A percentile compares a stretch with the other conserved stretches of the same genome.
phyloP scores from a whole-genome alignment of 345 rosid genomes.

The Raphanus sativus region DNA sequence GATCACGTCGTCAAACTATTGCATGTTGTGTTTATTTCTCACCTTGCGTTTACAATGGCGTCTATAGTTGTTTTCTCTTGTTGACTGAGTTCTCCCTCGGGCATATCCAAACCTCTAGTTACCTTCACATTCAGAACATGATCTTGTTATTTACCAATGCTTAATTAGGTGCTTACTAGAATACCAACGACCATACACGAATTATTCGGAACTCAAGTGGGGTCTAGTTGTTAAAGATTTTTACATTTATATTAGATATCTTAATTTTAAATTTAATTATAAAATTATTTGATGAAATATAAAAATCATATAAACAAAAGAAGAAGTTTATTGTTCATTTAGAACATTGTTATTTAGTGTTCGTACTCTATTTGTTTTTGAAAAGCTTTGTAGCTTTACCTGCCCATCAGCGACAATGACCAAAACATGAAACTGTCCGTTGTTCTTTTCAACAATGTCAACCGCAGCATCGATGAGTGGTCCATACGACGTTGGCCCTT shows the following conservation, averaged over 20 bases:
- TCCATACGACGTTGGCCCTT: slow-evolving; percentile 83
- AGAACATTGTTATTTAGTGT: background rate
- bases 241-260: too few species aligned
- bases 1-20: too few species aligned
- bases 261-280: too few species aligned
- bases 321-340: too few species aligned
- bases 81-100: slow-evolving; percentile 49
- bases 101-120: slow-evolving; percentile 52
- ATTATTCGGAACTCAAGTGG: too few species aligned
- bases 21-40: background rate
- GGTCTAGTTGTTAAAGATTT: too few species aligned
- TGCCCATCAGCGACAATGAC: slow-evolving; percentile 82
- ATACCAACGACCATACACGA: too few species aligned
- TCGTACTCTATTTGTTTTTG: background rate
- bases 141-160: background rate
- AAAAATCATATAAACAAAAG: too few species aligned
- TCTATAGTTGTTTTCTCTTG: slow-evolving; percentile 64
- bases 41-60: slow-evolving; percentile 69
- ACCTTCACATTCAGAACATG: slow-evolving; percentile 45
- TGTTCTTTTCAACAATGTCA: slow-evolving; percentile 62
- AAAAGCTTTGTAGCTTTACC: slow-evolving; percentile 41
- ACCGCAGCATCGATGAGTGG: slow-evolving; percentile 66
- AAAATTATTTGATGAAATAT: too few species aligned
- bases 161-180: too few species aligned
- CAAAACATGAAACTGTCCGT: slow-evolving; percentile 77